phyloP scores from a whole-genome alignment of 164 flowering plant genomes.

The Nymphaea thermarum region DNA sequence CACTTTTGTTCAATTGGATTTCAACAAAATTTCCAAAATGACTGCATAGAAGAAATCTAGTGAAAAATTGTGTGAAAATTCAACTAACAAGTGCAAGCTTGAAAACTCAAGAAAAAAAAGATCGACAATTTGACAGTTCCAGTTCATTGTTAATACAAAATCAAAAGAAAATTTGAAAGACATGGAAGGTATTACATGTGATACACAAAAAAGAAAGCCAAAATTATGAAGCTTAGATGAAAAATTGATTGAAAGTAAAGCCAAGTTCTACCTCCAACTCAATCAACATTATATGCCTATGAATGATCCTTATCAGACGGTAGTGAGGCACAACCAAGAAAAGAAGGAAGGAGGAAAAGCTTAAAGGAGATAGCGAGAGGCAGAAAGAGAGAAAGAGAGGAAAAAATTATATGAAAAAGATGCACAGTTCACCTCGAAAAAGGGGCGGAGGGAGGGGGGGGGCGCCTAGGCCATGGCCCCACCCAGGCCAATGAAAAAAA shows the following conservation, averaged over 20 bases:
- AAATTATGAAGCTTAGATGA: not conserved
- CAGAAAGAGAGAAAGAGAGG: not conserved
- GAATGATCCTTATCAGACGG: too few species aligned
- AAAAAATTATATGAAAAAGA: not conserved
- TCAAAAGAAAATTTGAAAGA: too few species aligned
- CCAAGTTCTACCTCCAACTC: not conserved
- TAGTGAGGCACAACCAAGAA: too few species aligned
- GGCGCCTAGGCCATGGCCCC: too few species aligned
- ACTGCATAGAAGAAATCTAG: constrained; percentile 28
- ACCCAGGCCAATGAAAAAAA: too few species aligned
- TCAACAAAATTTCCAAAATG: constrained; percentile 98
- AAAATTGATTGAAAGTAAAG: too few species aligned
- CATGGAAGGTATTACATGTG: too few species aligned
- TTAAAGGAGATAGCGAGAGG: not conserved
- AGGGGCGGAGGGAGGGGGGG: too few species aligned
- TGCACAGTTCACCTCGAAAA: constrained; percentile 56
- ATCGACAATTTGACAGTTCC: too few species aligned
- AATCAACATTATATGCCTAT: too few species aligned
- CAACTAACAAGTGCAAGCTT: not conserved
- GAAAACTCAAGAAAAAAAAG: too few species aligned
- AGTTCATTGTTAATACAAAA: too few species aligned
- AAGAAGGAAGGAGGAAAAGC: not conserved
- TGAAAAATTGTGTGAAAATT: not conserved
- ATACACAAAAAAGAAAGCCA: not conserved
- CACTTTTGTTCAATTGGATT: constrained; percentile 86